Base-by-base conservation (phyloP, 768 basidiomycete species). In the Suillus americanus region DNA sequence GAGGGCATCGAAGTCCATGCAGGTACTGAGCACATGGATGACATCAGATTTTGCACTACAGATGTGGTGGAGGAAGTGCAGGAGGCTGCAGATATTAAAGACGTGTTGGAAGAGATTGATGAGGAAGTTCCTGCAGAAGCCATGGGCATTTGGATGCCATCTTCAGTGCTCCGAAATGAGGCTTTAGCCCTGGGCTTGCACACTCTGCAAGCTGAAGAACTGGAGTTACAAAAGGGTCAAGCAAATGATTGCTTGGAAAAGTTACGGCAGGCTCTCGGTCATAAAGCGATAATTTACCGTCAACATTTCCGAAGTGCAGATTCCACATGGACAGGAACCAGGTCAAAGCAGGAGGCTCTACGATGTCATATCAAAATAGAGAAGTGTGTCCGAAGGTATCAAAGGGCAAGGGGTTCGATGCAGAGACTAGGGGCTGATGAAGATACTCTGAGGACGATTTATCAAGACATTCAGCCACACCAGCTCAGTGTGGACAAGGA, bases 81-180 rank as follows among this genome's bases (percentile, higher is more conserved):
- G n/a, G 60, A 61, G 3, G 60, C 41, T 60, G 35, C 6, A 13
- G 38, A 60, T 45, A 16, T 28, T n/a, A 41, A 60, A 60, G 45
- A 3, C 4, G 20, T 3, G 1, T 45, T 10, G 8, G 45, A 45
- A 45, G 45, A n/a, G 20, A 45, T 3, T 3, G 20, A 3, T 45
- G 45, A 45, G 45, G n/a, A n/a, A n/a, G n/a, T 40, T 37, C 1
- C 20, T 18, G 60, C 40, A 60, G 63, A 60, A 45, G 28, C 14
- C 3, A 64, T 46, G 63, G 33, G 57, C 6, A 60, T 64, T 18
- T 64, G 63, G 63, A 64, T 64, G 43, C 63, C 63, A 23, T 64
- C 57, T 3, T 60, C 56, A 28, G n/a, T 60, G 8, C 40, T n/a
- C 20, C 16, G 2, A 10, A 14, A 60, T 9, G 30, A 30, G 30